Base-by-base conservation (phyloP, 1,284 basidiomycete species). In the Stygiomarasmius scandens region DNA sequence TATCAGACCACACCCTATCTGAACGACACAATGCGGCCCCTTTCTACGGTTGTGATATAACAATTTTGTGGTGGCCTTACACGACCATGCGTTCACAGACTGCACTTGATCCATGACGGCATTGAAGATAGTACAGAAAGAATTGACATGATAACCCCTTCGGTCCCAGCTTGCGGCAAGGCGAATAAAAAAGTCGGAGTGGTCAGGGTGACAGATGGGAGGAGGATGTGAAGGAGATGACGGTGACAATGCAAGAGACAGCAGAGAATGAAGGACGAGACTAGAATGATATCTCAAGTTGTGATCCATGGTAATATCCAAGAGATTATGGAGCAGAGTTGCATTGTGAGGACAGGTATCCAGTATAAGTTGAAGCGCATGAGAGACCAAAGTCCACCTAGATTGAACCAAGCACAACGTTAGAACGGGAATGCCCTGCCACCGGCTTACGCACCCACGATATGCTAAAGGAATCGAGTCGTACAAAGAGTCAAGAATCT, bases 311-410 rank as follows among this genome's bases (percentile, higher is more conserved):
- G 76, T 73, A 11, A 80, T 68, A 32, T 84, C 79, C 0, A 87
- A 74, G 0, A 87, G 72, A 41, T 74, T 67, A 19, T 64, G 71
- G 25, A 83, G 64, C 12, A 86, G 73, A 10, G 78, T 78, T 25
- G 79, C 74, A 60, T 82, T 70, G 49, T 70, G 75, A 3, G 74
- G 70, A 58, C 80, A 83, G 3, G 68, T 69, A 24, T 69, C 68
- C 24, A 86, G 66, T 22, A 84, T 71, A 45, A 83, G 65, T 22
- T 71, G 72, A 6, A 85, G 66, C 3, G 82, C 80, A 62, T 87
- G 83, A 0, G 83, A 76, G 2, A 79, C 62, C 22, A 86, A 59
- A 16, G 79, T 71, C 62, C 71, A 77, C 50, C 83, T 86, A 16
- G 6, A 12, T 32, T 32, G 29, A 32, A 10, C 23, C 41, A 16